A percentile compares a stretch with the other conserved stretches of the same genome.
Conservation (phyloP, 352 stramenopile species). For the Globisporangium rhizosaccharum region DNA sequence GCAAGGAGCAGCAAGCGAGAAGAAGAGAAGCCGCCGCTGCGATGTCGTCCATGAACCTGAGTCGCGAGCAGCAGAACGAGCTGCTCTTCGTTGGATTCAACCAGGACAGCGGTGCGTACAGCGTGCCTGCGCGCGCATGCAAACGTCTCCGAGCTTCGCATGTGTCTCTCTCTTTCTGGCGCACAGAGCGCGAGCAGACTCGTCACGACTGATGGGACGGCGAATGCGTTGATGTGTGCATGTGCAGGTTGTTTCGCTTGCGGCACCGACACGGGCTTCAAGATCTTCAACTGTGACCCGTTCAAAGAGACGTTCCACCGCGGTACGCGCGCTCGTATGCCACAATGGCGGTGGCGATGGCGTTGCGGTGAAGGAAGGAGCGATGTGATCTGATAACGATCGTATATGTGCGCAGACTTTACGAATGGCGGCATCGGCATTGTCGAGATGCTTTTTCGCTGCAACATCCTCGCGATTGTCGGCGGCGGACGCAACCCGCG, state of each 20-base stretch:
- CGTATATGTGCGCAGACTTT: constrained; percentile 61
- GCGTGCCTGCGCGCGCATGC: neutral
- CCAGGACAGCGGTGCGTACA: constrained; percentile 84
- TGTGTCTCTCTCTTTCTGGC: neutral
- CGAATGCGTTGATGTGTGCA: neutral
- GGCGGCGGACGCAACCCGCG: constrained; percentile 88
- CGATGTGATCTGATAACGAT: neutral
- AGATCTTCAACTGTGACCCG: constrained; percentile 98
- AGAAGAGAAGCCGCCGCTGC: neutral
- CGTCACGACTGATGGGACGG: neutral
- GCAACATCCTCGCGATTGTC: constrained; percentile 96
- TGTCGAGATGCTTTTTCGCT: constrained; percentile 99
- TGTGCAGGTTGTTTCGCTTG: constrained; percentile 89
- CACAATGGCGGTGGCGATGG: neutral
- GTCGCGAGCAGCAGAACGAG: constrained; percentile 88
- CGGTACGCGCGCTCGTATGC: constrained; percentile 27
- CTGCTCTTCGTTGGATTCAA: constrained; percentile 95
- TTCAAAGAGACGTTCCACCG: constrained; percentile 97
- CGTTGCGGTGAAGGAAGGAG: neutral
- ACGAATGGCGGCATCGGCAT: constrained; percentile 94
- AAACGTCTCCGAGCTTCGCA: neutral
- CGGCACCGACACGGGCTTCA: constrained; percentile 95
- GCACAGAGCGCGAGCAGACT: neutral
- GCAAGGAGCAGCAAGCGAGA: neutral
- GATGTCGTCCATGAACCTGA: constrained; percentile 82